Base-by-base conservation (phyloP, 2,329 filamentous ascomycete genomes). In the Colletotrichum magnum region DNA sequence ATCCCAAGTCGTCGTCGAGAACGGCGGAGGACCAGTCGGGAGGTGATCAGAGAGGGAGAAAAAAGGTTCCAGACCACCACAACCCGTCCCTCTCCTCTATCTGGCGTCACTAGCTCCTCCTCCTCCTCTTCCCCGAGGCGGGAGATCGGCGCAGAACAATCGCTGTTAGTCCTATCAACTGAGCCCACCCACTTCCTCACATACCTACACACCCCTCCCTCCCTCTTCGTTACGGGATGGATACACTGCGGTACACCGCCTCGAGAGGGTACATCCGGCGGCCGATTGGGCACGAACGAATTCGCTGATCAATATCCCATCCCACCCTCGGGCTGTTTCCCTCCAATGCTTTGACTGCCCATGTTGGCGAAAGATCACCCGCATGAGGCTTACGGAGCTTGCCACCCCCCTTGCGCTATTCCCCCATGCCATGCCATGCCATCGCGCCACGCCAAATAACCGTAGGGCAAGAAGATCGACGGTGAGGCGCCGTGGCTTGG, bases 391-490 rank as follows among this genome's bases (percentile, higher is more conserved):
- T 57, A 69, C 66, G 45, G 60, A 58, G 66, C 62, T 66, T 57
- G 48, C 50, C 28, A 56, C 36, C 28, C 24, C n/a, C 41, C 39
- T n/a, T n/a, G 36, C 12, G 15, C 21, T 28, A 36, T 10, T 15
- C 13, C 13, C 13, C 5, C 50, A 21, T 32, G 32, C 21, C 48
- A 59, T 54, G 66, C 32, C 47, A 47, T 10, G 32, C 45, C 62
- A 60, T 24, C 48, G 56, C 50, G 66, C 32, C 47, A 47, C 32
- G 32, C 45, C 62, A 60, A 61, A 66, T 57, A 60, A 69, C 43
- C 66, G 51, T 69, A 66, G 62, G 66, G 66, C 66, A 66, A 48
- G 50, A 60, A 60, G 66, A 69, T 69, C 66, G 66, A 59, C 56
- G 45, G 62, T 52, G 62, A 69, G 66, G 66, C 62, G 66, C 59